These are phyloP conservation scores for Melanopsichium pennsylvanicum DNA, from an alignment of 1,284 basidiomycete genomes.

Conservation along the genomic window DNA sequence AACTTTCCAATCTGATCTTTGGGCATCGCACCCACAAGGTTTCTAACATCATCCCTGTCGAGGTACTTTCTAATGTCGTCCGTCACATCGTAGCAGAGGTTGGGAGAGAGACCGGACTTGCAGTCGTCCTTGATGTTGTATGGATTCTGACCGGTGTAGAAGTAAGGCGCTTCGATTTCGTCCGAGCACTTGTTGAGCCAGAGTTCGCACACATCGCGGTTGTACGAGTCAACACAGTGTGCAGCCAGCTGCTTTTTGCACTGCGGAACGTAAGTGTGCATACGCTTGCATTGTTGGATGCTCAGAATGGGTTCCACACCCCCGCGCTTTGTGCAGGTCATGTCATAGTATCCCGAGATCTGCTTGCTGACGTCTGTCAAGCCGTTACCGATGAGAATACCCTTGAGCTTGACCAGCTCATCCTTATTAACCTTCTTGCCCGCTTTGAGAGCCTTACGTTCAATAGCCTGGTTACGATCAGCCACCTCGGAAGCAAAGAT, in stretches of 20 bases:
- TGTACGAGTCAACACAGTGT: conserved; percentile 40
- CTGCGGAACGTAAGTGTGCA: conserved; percentile 30
- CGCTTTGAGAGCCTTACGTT: conserved; percentile 67
- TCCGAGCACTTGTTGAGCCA: conserved; percentile 35
- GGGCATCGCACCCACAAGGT: conserved; percentile 48
- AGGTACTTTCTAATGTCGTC: conserved; percentile 54
- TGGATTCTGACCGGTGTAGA: conserved; percentile 53
- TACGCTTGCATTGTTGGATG: conserved; percentile 52
- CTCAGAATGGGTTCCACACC: conserved; percentile 38
- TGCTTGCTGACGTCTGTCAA: conserved; percentile 67
- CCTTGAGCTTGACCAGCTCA: conserved; percentile 75
- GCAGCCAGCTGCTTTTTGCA: conserved; percentile 21
- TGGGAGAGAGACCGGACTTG: conserved; percentile 40
- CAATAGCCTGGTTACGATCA: conserved; percentile 74
- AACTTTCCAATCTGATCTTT: conserved; percentile 50
- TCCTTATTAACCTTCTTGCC: conserved; percentile 71
- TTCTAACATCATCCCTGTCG: conserved; percentile 54
- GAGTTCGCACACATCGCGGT: conserved; percentile 25
- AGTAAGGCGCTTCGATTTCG: conserved; percentile 40
- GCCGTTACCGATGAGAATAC: conserved; percentile 78
- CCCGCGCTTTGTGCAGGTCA: conserved; percentile 52
- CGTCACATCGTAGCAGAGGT: conserved; percentile 53
- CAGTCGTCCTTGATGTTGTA: conserved; percentile 60
- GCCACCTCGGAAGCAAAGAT: conserved; percentile 80
- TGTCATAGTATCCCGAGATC: conserved; percentile 51